phyloP scores from a whole-genome alignment of 257 asterid species.

The Linderniella brevidens region DNA sequence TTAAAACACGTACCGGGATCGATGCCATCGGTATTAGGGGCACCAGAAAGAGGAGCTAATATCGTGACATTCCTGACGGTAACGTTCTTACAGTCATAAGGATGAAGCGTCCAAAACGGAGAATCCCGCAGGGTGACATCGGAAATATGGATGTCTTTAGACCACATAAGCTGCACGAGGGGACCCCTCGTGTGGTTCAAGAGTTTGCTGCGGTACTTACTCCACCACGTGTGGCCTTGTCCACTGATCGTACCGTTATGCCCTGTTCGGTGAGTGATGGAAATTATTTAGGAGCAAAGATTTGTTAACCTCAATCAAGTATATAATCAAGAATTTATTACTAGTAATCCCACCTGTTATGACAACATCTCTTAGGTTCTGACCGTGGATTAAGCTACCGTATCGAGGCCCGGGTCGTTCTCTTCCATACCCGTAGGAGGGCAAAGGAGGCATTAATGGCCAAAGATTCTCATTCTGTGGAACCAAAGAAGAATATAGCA shows the following conservation, averaged over 20 bases:
- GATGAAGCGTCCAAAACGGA: conserved; percentile 91
- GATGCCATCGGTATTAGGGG: conserved; percentile 94
- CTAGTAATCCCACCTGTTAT: conserved; percentile 65
- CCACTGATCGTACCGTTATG: conserved; percentile 84
- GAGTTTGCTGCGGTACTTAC: conserved; percentile 38
- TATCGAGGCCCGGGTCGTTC: conserved; percentile 75
- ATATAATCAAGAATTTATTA: too few species aligned
- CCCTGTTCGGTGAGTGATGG: conserved; percentile 30
- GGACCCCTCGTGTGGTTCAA: conserved; percentile 85
- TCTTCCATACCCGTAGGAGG: conserved; percentile 88
- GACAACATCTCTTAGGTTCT: conserved; percentile 66
- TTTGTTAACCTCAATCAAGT: too few species aligned
- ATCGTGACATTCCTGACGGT: conserved; percentile 58
- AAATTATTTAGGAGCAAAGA: too few species aligned
- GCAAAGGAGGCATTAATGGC: conserved; percentile 93
- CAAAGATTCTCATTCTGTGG: conserved; percentile 63
- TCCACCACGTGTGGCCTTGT: conserved; percentile 91
- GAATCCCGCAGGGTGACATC: conserved; percentile 73
- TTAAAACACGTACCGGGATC: conserved; percentile 57
- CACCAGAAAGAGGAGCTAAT: conserved; percentile 73
- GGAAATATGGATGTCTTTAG: conserved; percentile 61
- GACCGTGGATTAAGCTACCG: conserved; percentile 94
- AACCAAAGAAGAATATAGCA: conserved; percentile 11
- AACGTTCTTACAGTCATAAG: conserved; percentile 79
- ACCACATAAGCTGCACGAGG: conserved; percentile 93